Conservation (phyloP, 75 land plant genomes). For the Adiantum capillusveneris region DNA sequence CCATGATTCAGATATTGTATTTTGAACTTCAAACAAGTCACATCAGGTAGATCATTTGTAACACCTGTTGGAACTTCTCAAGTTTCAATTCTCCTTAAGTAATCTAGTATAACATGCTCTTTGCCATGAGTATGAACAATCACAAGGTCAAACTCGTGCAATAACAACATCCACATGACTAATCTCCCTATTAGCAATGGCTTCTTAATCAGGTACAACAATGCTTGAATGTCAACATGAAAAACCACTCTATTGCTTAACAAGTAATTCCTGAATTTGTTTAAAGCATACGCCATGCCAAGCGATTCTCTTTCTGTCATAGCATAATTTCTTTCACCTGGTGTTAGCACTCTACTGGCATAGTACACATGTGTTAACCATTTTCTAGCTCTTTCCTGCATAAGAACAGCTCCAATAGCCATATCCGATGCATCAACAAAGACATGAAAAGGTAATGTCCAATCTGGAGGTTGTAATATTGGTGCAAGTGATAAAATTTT, state of each 20-base stretch:
- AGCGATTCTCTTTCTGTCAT: background rate
- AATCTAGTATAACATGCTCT: background rate
- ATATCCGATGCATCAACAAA: background rate
- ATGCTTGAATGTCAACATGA: background rate
- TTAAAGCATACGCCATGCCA: background rate
- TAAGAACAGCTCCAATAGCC: too few species aligned
- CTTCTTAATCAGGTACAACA: constrained; percentile 3
- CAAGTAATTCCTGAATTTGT: background rate
- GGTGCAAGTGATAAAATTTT: background rate
- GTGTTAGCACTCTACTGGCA: background rate
- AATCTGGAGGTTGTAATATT: background rate
- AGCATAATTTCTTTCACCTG: background rate
- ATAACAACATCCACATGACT: background rate
- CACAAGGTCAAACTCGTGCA: constrained; percentile 5
- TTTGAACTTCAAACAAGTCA: constrained; percentile 1
- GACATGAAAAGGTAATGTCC: background rate
- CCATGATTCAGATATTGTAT: background rate
- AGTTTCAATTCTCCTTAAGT: background rate
- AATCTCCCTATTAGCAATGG: background rate
- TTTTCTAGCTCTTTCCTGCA: too few species aligned
- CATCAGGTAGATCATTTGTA: constrained; percentile 4
- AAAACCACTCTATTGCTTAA: background rate
- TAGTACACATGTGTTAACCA: background rate
- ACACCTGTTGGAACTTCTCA: background rate
- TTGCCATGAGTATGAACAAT: background rate